phyloP scores from a whole-genome alignment of 768 basidiomycete species.

The Lactarius pseudohatsudake region DNA sequence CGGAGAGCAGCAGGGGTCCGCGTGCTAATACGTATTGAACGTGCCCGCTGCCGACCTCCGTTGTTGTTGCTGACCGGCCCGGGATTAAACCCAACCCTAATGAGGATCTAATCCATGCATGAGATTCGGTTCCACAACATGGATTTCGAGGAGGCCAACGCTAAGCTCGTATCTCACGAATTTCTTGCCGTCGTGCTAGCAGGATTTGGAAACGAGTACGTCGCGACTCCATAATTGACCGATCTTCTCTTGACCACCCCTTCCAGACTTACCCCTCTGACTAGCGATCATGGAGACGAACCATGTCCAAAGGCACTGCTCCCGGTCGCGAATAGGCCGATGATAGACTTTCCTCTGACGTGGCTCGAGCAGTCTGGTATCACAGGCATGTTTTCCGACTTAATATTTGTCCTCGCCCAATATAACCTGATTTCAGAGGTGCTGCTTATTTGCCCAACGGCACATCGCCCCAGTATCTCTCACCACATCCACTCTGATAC shows the following conservation, averaged over 20 bases:
- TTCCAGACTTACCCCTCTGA: constrained; percentile 68
- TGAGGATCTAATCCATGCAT: background rate
- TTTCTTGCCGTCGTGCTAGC: constrained; percentile 88
- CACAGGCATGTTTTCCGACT: constrained; percentile 52
- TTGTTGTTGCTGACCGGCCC: background rate
- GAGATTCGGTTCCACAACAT: constrained; percentile 32
- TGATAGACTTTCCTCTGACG: constrained; percentile 77
- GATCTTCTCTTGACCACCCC: constrained; percentile 7
- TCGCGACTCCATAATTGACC: constrained; percentile 3
- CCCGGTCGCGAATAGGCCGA: constrained; percentile 83
- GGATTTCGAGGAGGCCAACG: constrained; percentile 58
- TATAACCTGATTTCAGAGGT: constrained; percentile 55
- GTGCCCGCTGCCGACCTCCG: background rate
- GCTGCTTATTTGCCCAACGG: constrained; percentile 78
- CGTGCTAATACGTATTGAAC: background rate
- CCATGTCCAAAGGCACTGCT: constrained; percentile 86
- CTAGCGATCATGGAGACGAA: constrained; percentile 71
- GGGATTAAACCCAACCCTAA: background rate
- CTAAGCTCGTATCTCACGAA: constrained; percentile 60
- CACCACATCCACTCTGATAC: constrained; percentile 83
- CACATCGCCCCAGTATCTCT: constrained; percentile 72
- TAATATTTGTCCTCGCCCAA: constrained; percentile 23
- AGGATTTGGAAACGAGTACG: constrained; percentile 91
- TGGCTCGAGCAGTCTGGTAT: constrained; percentile 91
- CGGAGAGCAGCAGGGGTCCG: background rate